Conservation (phyloP, 108 stramenopile species). For the Stephanodiscus minutulus region DNA sequence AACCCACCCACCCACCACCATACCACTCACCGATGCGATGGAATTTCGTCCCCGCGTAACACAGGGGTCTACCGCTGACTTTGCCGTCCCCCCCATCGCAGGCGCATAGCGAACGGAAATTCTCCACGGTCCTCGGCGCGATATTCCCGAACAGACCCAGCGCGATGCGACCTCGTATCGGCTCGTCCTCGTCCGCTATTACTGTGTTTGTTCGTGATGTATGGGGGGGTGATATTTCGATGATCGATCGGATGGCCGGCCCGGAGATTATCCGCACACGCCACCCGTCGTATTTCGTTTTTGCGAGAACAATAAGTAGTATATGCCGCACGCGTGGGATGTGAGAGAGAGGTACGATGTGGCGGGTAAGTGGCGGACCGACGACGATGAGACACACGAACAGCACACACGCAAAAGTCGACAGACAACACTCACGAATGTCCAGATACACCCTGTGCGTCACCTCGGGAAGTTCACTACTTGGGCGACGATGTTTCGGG, state of each 20-base stretch:
- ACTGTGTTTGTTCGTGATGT: conserved; percentile 21
- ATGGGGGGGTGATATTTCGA: background rate
- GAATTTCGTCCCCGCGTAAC: conserved; percentile 74
- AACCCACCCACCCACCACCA: background rate
- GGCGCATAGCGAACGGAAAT: conserved; percentile 85
- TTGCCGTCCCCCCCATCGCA: conserved; percentile 78
- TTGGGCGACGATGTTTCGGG: background rate
- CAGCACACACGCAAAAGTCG: too few species aligned
- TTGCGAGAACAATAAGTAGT: background rate
- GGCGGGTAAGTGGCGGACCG: too few species aligned
- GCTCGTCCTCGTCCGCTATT: conserved; percentile 28
- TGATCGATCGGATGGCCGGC: too few species aligned
- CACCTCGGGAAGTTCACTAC: conserved; percentile 72
- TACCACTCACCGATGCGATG: conserved; percentile 60
- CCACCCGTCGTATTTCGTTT: background rate
- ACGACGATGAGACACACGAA: too few species aligned
- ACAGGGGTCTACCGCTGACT: conserved; percentile 73
- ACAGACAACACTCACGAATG: conserved; percentile 50
- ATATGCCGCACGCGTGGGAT: background rate
- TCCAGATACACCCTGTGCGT: conserved; percentile 79
- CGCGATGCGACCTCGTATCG: conserved; percentile 60
- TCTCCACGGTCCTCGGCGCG: conserved; percentile 91
- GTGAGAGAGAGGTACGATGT: too few species aligned
- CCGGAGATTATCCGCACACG: too few species aligned
- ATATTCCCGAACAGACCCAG: conserved; percentile 91